Percentiles rank a stretch among this genome's conserved stretches.
Conservation (phyloP, 2,329 filamentous ascomycete species). For the Penicillium polonicum region DNA sequence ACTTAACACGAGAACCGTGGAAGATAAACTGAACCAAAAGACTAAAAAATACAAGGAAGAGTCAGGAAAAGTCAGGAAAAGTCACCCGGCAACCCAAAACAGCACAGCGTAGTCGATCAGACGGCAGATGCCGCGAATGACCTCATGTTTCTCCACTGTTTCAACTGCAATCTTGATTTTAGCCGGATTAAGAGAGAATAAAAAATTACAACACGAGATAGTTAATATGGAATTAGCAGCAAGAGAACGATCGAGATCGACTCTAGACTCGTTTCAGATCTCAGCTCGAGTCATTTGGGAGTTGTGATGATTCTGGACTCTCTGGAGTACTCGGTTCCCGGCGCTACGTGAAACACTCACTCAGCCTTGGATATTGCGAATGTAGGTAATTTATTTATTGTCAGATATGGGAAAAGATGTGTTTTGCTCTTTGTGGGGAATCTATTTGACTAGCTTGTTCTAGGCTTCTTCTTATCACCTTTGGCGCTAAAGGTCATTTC, state of each 20-base stretch:
- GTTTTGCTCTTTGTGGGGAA: not conserved
- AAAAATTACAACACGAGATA: not conserved
- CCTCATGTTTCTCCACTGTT: slow-evolving; percentile 18
- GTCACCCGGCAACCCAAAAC: not conserved
- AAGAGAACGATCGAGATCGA: not conserved
- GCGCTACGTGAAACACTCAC: slow-evolving; percentile 8
- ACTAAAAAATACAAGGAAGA: not conserved
- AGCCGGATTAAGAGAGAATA: not conserved
- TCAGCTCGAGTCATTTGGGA: not conserved
- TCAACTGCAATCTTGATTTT: slow-evolving; percentile 23
- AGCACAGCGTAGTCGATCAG: slow-evolving; percentile 9
- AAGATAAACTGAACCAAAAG: not conserved
- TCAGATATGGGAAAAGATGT: not conserved
- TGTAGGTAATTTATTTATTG: not conserved
- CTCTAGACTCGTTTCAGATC: not conserved
- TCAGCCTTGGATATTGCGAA: not conserved
- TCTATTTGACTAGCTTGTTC: not conserved
- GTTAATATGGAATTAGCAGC: not conserved
- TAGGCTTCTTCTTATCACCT: not conserved
- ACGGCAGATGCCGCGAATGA: slow-evolving; percentile 26
- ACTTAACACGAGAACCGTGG: not conserved
- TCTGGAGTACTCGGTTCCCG: not conserved
- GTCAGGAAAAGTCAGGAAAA: not conserved
- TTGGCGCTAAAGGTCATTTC: not conserved
- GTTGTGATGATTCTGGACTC: not conserved